phyloP scores from a whole-genome alignment of 2,329 filamentous ascomycete species.

The Botrytis porri region DNA sequence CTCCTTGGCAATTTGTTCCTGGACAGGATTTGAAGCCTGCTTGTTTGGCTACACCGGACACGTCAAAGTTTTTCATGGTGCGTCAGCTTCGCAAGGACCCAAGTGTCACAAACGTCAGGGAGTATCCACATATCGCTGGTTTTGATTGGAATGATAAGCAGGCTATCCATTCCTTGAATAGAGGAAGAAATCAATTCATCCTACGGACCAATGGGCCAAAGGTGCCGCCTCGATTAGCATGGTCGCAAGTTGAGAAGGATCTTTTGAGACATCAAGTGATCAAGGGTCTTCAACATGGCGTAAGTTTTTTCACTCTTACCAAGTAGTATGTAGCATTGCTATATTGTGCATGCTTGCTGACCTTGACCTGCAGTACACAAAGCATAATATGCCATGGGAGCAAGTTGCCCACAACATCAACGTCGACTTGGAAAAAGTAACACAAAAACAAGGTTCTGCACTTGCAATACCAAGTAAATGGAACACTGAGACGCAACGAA shows the following conservation, averaged over 20 bases:
- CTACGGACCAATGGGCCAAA: background rate
- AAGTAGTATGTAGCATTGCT: no score
- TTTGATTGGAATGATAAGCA: constrained; percentile 21
- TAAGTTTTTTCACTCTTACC: background rate
- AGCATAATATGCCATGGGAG: constrained; percentile 3
- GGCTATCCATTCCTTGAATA: constrained; percentile 14
- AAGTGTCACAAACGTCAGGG: constrained; percentile 4
- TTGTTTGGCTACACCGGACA: constrained; percentile 7
- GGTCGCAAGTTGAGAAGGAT: constrained; percentile 20
- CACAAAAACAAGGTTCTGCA: background rate
- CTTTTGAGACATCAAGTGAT: constrained; percentile 7
- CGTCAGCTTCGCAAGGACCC: constrained; percentile 8
- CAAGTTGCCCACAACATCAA: constrained; percentile 18
- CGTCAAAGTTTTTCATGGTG: constrained; percentile 24
- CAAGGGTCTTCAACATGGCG: background rate
- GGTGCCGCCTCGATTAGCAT: background rate
- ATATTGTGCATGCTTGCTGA: background rate
- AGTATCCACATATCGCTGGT: constrained; percentile 16
- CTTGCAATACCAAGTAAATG: constrained; percentile 12
- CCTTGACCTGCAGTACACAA: background rate
- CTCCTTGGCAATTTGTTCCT: constrained; percentile 20
- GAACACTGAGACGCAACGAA: background rate
- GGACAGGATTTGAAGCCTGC: constrained; percentile 14
- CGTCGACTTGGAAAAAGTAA: background rate
- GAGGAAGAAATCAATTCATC: constrained; percentile 16